Conservation (phyloP, 192 early-diverging fungal species). For the Mortierella hygrophila region DNA sequence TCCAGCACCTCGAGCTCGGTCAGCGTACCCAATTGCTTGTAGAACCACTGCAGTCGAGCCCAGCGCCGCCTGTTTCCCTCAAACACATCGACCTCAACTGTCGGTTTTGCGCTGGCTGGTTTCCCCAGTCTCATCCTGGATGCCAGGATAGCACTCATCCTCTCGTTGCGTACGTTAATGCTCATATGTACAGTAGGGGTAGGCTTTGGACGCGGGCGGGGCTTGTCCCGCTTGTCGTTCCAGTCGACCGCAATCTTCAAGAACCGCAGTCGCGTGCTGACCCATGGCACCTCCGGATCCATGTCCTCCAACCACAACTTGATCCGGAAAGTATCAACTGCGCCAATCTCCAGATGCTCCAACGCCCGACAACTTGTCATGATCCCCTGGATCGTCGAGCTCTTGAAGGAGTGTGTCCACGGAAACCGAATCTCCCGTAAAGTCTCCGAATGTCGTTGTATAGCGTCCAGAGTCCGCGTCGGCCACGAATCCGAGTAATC, state of each 20-base stretch:
- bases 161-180: not conserved
- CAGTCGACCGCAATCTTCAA: not conserved
- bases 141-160: not conserved
- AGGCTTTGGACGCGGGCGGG: not conserved
- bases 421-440: not conserved
- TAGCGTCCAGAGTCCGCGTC: not conserved
- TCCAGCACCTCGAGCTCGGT: not conserved
- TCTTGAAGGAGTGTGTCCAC: not conserved
- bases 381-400: not conserved
- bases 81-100: not conserved
- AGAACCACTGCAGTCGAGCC: not conserved
- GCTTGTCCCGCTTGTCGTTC: not conserved
- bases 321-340: not conserved
- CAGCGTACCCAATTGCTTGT: not conserved
- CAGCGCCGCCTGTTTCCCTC: not conserved
- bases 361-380: not conserved
- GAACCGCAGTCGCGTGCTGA: not conserved
- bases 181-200: not conserved
- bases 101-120: not conserved
- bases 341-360: conserved; percentile 1
- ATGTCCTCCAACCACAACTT: not conserved
- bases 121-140: not conserved
- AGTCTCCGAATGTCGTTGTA: not conserved
- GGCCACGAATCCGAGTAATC: not conserved
- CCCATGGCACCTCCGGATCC: not conserved